Evolutionary conservation across 1,139 yeast genomes (phyloP).

Genomic region (Yamadazyma jaroonii): DNA sequence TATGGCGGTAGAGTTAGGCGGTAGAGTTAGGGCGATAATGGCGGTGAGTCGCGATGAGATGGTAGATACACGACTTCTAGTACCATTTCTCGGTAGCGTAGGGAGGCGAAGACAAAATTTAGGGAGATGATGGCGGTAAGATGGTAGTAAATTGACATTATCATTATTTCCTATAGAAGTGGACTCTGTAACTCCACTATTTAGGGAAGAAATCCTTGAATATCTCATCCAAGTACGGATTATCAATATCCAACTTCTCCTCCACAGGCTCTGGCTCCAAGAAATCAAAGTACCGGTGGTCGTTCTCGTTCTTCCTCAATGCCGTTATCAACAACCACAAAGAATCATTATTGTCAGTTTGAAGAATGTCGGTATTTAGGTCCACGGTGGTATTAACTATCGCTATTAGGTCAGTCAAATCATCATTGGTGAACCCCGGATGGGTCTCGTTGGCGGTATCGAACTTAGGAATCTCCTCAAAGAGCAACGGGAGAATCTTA

Average conservation of each 20-base stretch:
- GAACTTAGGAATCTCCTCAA: constrained; percentile 4
- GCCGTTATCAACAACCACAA: constrained; percentile 12
- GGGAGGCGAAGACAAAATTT: too few species aligned
- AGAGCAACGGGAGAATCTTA: constrained; percentile 8
- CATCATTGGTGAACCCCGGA: constrained; percentile 4
- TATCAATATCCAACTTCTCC: neutral
- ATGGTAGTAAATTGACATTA: too few species aligned
- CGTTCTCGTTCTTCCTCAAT: constrained; percentile 7
- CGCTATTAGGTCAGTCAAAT: constrained; percentile 4
- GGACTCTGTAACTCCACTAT: too few species aligned
- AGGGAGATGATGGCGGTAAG: too few species aligned
- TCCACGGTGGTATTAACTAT: constrained; percentile 1
- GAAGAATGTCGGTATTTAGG: neutral
- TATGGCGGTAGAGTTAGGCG: too few species aligned
- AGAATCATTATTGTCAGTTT: constrained; percentile 8
- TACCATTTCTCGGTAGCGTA: too few species aligned
- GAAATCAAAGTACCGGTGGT: neutral
- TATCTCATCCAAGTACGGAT: constrained; percentile 8
- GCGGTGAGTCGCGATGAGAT: too few species aligned
- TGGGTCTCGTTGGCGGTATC: neutral
- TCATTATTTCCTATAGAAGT: too few species aligned
- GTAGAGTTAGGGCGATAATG: too few species aligned
- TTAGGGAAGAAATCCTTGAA: constrained; percentile 11
- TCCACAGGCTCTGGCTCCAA: neutral
- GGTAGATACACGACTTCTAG: too few species aligned